These are phyloP conservation scores for Pseudogymnoascus sp. DNA, from an alignment of 2,329 filamentous ascomycete genomes.

Conservation along the genomic window DNA sequence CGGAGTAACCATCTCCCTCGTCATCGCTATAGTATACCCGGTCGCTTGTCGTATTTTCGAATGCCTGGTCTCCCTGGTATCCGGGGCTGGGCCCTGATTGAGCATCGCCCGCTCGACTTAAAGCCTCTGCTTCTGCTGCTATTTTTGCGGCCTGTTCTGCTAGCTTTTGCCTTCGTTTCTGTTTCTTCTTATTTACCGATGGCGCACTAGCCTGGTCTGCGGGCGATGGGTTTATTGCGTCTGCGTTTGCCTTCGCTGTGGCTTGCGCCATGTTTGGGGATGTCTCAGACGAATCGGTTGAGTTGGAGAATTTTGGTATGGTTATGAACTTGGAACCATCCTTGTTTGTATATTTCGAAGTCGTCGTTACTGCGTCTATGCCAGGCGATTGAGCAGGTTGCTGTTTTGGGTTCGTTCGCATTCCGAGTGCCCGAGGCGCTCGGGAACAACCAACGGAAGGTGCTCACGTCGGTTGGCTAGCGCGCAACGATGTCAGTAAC, in stretches of 20 bases:
- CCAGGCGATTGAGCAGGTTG: conserved; percentile 43
- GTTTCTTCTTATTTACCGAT: conserved; percentile 83
- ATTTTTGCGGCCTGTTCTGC: conserved; percentile 49
- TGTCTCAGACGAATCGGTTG: conserved; percentile 46
- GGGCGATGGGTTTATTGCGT: conserved; percentile 22
- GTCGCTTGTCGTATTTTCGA: conserved; percentile 32
- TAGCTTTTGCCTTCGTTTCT: conserved; percentile 82
- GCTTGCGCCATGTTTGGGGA: conserved; percentile 40
- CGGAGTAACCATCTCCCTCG: conserved; percentile 31
- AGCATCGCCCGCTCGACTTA: background rate
- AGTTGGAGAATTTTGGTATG: conserved; percentile 48
- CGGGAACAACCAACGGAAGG: conserved; percentile 4
- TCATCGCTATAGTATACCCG: conserved; percentile 52
- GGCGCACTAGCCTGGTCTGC: conserved; percentile 34
- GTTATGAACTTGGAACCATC: conserved; percentile 65
- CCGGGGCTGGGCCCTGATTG: background rate
- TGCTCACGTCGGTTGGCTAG: background rate
- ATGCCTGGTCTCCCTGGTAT: conserved; percentile 32
- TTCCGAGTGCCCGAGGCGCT: conserved; percentile 25
- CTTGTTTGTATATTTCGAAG: conserved; percentile 59
- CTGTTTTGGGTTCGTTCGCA: conserved; percentile 49
- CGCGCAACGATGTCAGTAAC: background rate
- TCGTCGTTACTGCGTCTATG: conserved; percentile 43
- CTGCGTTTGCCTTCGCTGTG: conserved; percentile 25
- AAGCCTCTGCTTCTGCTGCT: conserved; percentile 26